Evolutionary conservation across 2,329 filamentous ascomycete genomes (phyloP).

Genomic region (Aspergillus sp.): DNA sequence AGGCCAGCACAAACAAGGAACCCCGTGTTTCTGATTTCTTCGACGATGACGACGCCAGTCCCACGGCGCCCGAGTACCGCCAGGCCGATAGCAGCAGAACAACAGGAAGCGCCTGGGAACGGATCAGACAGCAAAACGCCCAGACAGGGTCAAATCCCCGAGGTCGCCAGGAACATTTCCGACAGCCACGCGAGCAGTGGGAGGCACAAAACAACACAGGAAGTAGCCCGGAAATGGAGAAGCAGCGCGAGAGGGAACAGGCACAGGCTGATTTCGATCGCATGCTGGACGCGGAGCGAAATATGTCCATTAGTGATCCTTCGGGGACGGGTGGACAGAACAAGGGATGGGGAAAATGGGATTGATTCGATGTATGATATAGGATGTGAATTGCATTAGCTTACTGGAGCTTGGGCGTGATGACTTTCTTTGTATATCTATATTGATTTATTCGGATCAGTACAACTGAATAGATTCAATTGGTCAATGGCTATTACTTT

Average conservation of each 20-base stretch:
- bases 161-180: not conserved
- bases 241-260: slow-evolving; percentile 28
- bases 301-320: slow-evolving; percentile 14
- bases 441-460: too few species aligned
- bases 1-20: slow-evolving; percentile 3
- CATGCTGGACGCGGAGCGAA: slow-evolving; percentile 38
- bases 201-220: not conserved
- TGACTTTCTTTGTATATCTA: too few species aligned
- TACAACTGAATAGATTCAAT: too few species aligned
- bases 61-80: slow-evolving; percentile 28
- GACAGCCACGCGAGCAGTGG: slow-evolving; percentile 1
- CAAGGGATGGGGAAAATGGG: slow-evolving; percentile 13
- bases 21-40: slow-evolving; percentile 23
- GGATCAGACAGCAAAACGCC: slow-evolving; percentile 27
- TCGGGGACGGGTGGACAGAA: slow-evolving; percentile 5
- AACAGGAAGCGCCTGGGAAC: slow-evolving; percentile 33
- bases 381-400: not conserved
- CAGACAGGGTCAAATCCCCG: slow-evolving; percentile 1
- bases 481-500: too few species aligned
- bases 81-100: slow-evolving; percentile 5
- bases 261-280: slow-evolving; percentile 41
- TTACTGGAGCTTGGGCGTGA: too few species aligned
- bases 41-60: slow-evolving; percentile 34
- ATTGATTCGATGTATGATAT: slow-evolving; percentile 8
- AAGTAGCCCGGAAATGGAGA: slow-evolving; percentile 10